These are phyloP conservation scores for Leccinum broughii DNA, from an alignment of 768 basidiomycete genomes.

Conservation along the genomic window DNA sequence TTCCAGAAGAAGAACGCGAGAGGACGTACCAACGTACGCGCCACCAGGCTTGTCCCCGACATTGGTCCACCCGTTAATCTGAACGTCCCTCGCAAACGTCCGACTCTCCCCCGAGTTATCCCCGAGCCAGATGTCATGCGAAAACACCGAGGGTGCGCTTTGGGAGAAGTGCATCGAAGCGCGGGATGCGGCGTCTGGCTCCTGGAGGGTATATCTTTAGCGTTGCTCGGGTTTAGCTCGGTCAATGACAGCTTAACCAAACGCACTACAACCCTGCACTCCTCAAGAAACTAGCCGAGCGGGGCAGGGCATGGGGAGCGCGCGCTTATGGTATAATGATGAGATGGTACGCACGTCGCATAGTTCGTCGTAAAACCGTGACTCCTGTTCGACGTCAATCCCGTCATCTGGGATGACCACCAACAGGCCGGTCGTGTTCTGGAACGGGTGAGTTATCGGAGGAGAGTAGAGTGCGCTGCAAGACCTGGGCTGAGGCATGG, in stretches of 20 bases:
- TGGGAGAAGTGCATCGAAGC: slow-evolving; percentile 30
- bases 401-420: slow-evolving; percentile 53
- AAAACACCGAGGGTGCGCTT: slow-evolving; percentile 56
- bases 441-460: slow-evolving; percentile 43
- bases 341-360: slow-evolving; percentile 39
- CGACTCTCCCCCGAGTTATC: slow-evolving; percentile 56
- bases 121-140: slow-evolving; percentile 67
- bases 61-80: slow-evolving; percentile 68
- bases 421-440: slow-evolving; percentile 45
- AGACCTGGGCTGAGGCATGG: slow-evolving; percentile 13
- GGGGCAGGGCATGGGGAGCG: not conserved
- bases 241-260: not conserved
- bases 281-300: not conserved
- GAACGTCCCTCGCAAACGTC: slow-evolving; percentile 64
- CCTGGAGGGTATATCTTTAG: slow-evolving; percentile 7
- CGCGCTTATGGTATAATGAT: not conserved
- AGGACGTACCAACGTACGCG: slow-evolving; percentile 60
- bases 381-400: slow-evolving; percentile 71
- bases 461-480: slow-evolving; percentile 5
- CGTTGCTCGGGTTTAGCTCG: not conserved
- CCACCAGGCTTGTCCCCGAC: slow-evolving; percentile 66
- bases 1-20: not conserved
- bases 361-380: slow-evolving; percentile 64
- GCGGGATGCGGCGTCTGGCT: slow-evolving; percentile 24
- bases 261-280: not conserved